Conservation (phyloP, 1,284 basidiomycete genomes). For the Irpex lacteus region DNA sequence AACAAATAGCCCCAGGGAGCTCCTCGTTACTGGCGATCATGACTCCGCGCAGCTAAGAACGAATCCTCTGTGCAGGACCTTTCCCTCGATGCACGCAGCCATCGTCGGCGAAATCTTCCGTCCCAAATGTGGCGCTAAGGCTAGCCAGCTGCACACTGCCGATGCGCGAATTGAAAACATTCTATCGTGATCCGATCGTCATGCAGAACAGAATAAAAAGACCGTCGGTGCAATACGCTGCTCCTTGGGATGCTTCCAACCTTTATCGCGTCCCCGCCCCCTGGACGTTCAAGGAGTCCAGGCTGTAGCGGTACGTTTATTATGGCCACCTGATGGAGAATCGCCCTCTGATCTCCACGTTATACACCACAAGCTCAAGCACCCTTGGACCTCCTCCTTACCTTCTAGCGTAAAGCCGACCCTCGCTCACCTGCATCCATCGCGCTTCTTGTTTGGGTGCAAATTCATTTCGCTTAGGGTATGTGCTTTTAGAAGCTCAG, state of each 20-base stretch:
- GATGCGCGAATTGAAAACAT: neutral
- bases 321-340: neutral
- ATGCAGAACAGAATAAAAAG: slow-evolving; percentile 9
- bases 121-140: neutral
- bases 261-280: neutral
- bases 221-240: neutral
- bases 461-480: slow-evolving; percentile 53
- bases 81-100: neutral
- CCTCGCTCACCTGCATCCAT: slow-evolving; percentile 66
- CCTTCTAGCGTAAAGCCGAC: slow-evolving; percentile 65
- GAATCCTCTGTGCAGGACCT: neutral
- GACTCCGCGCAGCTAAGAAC: neutral
- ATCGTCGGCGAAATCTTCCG: neutral
- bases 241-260: slow-evolving; percentile 1
- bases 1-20: neutral
- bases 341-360: neutral
- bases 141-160: no score
- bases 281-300: neutral
- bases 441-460: slow-evolving; percentile 72
- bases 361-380: neutral
- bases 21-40: neutral
- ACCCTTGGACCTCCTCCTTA: slow-evolving; percentile 17
- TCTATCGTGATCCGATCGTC: slow-evolving; percentile 19
- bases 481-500: slow-evolving; percentile 10
- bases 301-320: neutral